Evolutionary conservation across 2,329 filamentous ascomycete genomes (phyloP), one percentile per base, ranked within the genome.

Genomic region (Penicillium sclerotigenum): DNA sequence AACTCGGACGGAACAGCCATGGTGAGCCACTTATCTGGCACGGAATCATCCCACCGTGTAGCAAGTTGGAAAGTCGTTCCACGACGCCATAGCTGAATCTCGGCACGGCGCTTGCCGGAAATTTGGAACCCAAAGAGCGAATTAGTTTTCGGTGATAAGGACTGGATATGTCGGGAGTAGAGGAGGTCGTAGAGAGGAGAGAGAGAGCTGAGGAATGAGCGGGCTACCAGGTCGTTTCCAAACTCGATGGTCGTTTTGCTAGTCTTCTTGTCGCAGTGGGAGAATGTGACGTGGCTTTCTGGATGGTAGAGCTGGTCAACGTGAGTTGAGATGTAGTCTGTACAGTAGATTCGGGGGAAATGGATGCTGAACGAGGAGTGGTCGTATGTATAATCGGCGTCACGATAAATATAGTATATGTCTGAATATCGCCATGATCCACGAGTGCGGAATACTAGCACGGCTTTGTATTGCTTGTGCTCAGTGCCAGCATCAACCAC

Each of bases 321-420:
- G 22, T 70, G 68, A 1, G 63, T 64, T 11, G 69, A 72, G 22
- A 71, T 59, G 43, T 72, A 72, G 24, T 70, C 64, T 18, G 65
- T 64, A 53, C 59, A 64, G 24, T 64, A 65, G 14, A 68, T 56
- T 20, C 58, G 56, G 2, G 65, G 67, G 41, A 72, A 68, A 4
- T 57, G 62, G n/a, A 71, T 60, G 20, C 64, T 64, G 33, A 61
- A 49, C 7, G 52, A 48, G 13, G 60, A 56, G 51, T 68, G 59
- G 8, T 68, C 61, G 26, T 65, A 71, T 37, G 40, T 48, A 42
- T 67, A 72, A 31, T 72, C 67, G 4, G 57, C 59, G 33, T 71
- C 65, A 10, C 67, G 62, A 42, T 68, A 71, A 5, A 71, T 54
- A 43, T 67, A 71, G 47, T 64, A 70, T 20, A 71, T 37, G 8